phyloP scores from a whole-genome alignment of 2,329 filamentous ascomycete genomes.

The Stachybotrys chlorohalonatus region DNA sequence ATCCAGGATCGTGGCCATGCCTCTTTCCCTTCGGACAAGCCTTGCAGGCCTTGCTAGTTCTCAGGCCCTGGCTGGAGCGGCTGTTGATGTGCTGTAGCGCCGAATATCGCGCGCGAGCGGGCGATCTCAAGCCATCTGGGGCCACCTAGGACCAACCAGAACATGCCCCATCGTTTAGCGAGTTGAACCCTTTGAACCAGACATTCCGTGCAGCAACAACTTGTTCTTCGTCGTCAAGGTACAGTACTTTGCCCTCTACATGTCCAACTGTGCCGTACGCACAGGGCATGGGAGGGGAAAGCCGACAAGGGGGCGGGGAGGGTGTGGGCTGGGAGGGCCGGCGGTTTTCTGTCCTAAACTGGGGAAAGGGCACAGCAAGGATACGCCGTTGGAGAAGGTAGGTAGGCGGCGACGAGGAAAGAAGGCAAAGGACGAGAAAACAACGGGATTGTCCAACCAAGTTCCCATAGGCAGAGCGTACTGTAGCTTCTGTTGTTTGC shows the following conservation, averaged over 20 bases:
- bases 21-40: too few relatives aligned
- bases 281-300: not conserved
- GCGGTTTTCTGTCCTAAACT: not conserved
- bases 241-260: too few relatives aligned
- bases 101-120: not conserved
- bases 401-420: conserved; percentile 5
- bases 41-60: too few relatives aligned
- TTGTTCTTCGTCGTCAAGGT: too few relatives aligned
- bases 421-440: conserved; percentile 9
- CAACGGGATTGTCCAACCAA: conserved; percentile 18
- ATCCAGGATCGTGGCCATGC: not conserved
- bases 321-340: not conserved
- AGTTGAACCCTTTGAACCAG: not conserved
- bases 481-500: conserved; percentile 11
- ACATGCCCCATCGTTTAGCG: not conserved
- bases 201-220: not conserved
- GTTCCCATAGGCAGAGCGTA: conserved; percentile 6
- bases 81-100: not conserved
- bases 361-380: not conserved
- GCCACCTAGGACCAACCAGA: not conserved
- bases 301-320: not conserved
- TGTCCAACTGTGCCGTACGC: too few relatives aligned
- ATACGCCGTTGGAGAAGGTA: not conserved
- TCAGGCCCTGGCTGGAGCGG: not conserved
- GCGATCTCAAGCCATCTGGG: not conserved